These are phyloP conservation scores for Volvariella surrecta DNA, from an alignment of 1,284 basidiomycete genomes.

Conservation along the genomic window DNA sequence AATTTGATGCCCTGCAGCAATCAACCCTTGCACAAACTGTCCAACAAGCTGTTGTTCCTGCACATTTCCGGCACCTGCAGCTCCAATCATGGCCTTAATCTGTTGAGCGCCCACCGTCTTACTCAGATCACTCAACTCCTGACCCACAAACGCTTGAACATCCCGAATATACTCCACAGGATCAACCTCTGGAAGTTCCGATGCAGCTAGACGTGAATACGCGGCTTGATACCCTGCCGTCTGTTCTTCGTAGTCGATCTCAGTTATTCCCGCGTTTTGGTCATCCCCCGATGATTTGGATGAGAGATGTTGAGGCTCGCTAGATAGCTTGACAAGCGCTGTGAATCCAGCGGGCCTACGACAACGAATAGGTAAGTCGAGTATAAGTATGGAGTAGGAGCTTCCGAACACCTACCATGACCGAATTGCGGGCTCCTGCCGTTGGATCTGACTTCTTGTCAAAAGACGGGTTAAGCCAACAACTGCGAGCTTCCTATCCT, in stretches of 20 bases:
- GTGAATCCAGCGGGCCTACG: conserved; percentile 62
- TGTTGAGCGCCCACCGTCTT: conserved; percentile 20
- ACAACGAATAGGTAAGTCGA: neutral
- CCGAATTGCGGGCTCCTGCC: conserved; percentile 52
- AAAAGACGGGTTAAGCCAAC: conserved; percentile 83
- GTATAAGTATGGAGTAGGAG: neutral
- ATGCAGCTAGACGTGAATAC: conserved; percentile 87
- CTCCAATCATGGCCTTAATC: conserved; percentile 27
- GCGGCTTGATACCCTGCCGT: conserved; percentile 88
- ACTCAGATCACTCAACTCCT: conserved; percentile 28
- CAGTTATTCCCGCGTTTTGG: conserved; percentile 55
- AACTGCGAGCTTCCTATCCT: conserved; percentile 78
- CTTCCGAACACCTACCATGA: conserved; percentile 76
- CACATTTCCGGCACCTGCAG: conserved; percentile 15
- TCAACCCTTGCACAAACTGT: too few relatives aligned
- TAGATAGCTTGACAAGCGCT: conserved; percentile 74
- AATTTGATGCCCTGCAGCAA: too few relatives aligned
- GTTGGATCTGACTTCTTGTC: conserved; percentile 63
- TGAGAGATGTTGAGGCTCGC: conserved; percentile 60
- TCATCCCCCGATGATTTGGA: conserved; percentile 41
- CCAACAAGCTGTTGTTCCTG: too few relatives aligned
- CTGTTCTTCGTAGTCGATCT: conserved; percentile 86
- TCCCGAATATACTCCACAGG: conserved; percentile 54
- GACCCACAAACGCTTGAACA: conserved; percentile 42
- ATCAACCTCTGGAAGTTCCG: conserved; percentile 46